Conservation (phyloP, 495 filamentous ascomycete genomes). For the Penicillium parvum region DNA sequence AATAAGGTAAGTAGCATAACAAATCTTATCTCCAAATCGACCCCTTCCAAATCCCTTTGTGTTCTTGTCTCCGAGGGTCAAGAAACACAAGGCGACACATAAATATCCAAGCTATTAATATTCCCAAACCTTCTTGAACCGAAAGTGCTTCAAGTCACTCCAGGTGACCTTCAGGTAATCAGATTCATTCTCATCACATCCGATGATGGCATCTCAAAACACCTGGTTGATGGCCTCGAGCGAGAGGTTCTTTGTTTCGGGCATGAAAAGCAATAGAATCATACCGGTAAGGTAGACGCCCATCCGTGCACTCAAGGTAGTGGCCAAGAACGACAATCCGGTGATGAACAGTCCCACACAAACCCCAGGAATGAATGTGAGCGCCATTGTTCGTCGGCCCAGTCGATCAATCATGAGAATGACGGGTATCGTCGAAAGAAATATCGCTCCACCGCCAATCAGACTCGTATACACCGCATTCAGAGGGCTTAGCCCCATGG, state of each 20-base stretch:
- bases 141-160: neutral
- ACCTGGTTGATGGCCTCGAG: conserved; percentile 1
- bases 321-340: too few species aligned
- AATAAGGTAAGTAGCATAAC: neutral
- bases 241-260: neutral
- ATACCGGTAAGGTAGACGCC: neutral
- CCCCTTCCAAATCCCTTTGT: neutral
- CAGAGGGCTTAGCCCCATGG: neutral
- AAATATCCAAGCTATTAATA: neutral
- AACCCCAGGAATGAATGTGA: neutral
- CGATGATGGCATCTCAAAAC: neutral
- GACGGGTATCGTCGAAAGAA: neutral
- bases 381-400: too few species aligned
- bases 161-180: neutral
- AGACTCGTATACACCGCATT: neutral
- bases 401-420: neutral
- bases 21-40: neutral
- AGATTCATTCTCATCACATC: neutral
- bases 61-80: neutral
- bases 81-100: neutral
- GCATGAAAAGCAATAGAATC: neutral
- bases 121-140: conserved; percentile 1
- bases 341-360: neutral
- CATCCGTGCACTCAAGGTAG: too few species aligned
- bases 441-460: neutral